Percentiles rank a stretch among this genome's conserved stretches.
phyloP scores from a whole-genome alignment of 495 filamentous ascomycete species.

The Staphylotrichum longicolle region DNA sequence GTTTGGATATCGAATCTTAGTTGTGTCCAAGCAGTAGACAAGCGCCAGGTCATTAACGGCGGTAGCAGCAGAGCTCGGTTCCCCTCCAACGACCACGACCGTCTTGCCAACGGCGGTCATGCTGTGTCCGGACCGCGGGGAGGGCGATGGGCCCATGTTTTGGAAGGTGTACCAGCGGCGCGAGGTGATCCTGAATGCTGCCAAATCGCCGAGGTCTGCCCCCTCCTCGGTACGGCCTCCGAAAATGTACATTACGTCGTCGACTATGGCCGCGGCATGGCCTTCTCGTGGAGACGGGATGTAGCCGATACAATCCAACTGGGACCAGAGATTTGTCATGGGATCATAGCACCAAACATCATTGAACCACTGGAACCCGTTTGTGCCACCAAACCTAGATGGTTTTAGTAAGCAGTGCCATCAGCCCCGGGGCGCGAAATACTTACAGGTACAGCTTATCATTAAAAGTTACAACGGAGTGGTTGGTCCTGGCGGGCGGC shows the following conservation, averaged over 20 bases:
- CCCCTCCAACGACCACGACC: constrained; percentile 87
- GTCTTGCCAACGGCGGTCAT: constrained; percentile 94
- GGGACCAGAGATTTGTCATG: constrained; percentile 72
- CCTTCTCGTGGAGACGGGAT: constrained; percentile 93
- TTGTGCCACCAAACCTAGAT: constrained; percentile 88
- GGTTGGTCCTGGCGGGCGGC: constrained; percentile 93
- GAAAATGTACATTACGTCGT: constrained; percentile 99
- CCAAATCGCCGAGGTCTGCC: constrained; percentile 85
- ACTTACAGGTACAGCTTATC: constrained; percentile 92
- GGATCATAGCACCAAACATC: constrained; percentile 98
- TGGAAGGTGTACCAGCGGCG: constrained; percentile 99
- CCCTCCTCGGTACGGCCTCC: constrained; percentile 95
- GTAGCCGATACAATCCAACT: constrained; percentile 94
- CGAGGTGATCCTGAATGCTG: constrained; percentile 88
- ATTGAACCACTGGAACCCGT: constrained; percentile 94
- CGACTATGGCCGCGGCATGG: constrained; percentile 87
- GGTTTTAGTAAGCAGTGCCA: constrained; percentile 24
- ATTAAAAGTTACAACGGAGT: constrained; percentile 85
- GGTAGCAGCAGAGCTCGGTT: constrained; percentile 82
- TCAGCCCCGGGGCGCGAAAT: neutral
- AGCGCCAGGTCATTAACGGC: constrained; percentile 81
- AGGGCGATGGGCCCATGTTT: constrained; percentile 97
- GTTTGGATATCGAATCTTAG: constrained; percentile 91
- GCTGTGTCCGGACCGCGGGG: constrained; percentile 89
- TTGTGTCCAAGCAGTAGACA: constrained; percentile 88